These are phyloP conservation scores for Coniella lustricola DNA, from an alignment of 2,329 filamentous ascomycete species.

Conservation along the genomic window DNA sequence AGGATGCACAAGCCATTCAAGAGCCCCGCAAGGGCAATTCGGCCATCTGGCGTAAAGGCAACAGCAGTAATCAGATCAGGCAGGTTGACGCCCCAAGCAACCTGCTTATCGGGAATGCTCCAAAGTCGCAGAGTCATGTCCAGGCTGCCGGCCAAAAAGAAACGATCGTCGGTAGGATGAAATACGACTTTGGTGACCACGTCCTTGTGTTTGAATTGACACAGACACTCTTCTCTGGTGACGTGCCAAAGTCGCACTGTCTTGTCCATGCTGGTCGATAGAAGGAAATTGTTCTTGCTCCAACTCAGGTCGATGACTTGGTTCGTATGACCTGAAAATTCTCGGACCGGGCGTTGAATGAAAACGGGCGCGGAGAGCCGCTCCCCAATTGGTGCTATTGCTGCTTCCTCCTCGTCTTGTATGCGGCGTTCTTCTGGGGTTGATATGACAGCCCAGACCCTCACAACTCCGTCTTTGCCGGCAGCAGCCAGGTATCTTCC, in stretches of 20 bases:
- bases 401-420: conserved; percentile 63
- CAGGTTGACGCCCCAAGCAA: conserved; percentile 71
- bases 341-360: conserved; percentile 64
- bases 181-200: conserved; percentile 94
- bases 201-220: conserved; percentile 89
- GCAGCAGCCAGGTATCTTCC: conserved; percentile 88
- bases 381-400: conserved; percentile 38
- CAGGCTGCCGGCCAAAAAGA: conserved; percentile 89
- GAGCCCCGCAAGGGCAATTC: conserved; percentile 80
- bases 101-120: conserved; percentile 95
- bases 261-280: conserved; percentile 97
- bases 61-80: conserved; percentile 91
- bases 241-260: conserved; percentile 93
- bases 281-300: conserved; percentile 97
- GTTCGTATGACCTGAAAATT: conserved; percentile 76
- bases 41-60: conserved; percentile 87
- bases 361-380: conserved; percentile 88
- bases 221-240: conserved; percentile 76
- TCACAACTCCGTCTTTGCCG: conserved; percentile 77
- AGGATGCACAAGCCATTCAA: conserved; percentile 81
- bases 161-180: conserved; percentile 89
- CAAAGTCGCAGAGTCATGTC: conserved; percentile 84
- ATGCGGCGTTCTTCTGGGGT: conserved; percentile 70
- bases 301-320: conserved; percentile 89
- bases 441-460: conserved; percentile 83